Base-by-base conservation (phyloP, 345 rosid species). In the Euphorbia peplus region DNA sequence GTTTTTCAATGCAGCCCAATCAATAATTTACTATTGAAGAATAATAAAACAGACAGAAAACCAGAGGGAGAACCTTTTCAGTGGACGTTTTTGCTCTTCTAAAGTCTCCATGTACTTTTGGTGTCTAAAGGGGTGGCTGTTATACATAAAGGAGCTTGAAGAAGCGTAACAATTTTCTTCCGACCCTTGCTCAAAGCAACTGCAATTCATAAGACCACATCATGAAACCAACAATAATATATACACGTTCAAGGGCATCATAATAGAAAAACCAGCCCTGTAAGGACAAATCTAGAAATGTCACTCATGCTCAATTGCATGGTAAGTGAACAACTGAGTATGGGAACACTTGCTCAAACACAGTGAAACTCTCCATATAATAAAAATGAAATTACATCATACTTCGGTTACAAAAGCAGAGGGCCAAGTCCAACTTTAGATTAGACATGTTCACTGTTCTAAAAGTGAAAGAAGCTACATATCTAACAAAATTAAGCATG, bases 41-140 rank as follows among this genome's bases (percentile, higher is more conserved):
- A 25, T 7, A 44, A 2, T 44, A 44, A 58, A 7, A 14, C 0
- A 59, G 30, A 8, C 4, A 22, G 9, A 29, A 16, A 22, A 56
- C 2, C 7, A 63, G 19, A 41, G 21, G 28, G 48, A 44, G 66
- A 42, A 92, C 98, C 81, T 83, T 80, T 88, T 91, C 68, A 78
- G 57, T 57, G 78, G 72, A 66, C 69, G 83, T 73, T 86, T 86
- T 46, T 68, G 73, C 70, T 78, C 84, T 24, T 83, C 74, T 16
- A 70, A 39, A 12, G 72, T 51, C 71, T 74, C 79, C 64, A 74
- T 71, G 67, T 61, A 59, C 8, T 52, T 53, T 68, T 74, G 79
- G 39, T 77, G 82, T 51, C 67, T 72, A 52, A 60, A 64, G 73
- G 76, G 66, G 58, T 72, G 68, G 58, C 69, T 68, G 73, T 72